Conservation (phyloP, 495 filamentous ascomycete genomes). For the Aspergillus saccharolyticus region DNA sequence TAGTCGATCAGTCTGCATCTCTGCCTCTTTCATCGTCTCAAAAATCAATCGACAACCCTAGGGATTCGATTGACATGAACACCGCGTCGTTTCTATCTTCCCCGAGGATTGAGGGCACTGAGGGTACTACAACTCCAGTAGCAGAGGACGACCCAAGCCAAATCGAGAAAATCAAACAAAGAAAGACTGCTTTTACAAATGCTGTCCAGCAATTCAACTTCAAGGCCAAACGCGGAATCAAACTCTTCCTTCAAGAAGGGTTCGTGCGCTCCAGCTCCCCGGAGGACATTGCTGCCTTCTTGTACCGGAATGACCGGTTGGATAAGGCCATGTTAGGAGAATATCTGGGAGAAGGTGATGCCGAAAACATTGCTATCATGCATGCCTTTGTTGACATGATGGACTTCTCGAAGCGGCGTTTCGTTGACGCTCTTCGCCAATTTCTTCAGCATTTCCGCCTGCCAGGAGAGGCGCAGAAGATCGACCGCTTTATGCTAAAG, state of each 20-base stretch:
- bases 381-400: slow-evolving; percentile 94
- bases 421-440: slow-evolving; percentile 84
- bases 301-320: slow-evolving; percentile 67
- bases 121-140: slow-evolving; percentile 65
- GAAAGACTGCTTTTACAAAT: slow-evolving; percentile 86
- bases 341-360: slow-evolving; percentile 89
- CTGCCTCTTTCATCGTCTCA: slow-evolving; percentile 50
- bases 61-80: slow-evolving; percentile 73
- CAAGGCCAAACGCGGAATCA: slow-evolving; percentile 94
- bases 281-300: slow-evolving; percentile 79
- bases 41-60: slow-evolving; percentile 66
- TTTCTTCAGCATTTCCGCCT: slow-evolving; percentile 95
- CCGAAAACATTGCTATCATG: slow-evolving; percentile 93
- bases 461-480: slow-evolving; percentile 96
- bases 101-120: slow-evolving; percentile 44
- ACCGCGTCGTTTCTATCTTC: slow-evolving; percentile 45
- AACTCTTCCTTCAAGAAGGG: slow-evolving; percentile 70
- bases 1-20: slow-evolving; percentile 53
- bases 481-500: slow-evolving; percentile 99
- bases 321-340: slow-evolving; percentile 93
- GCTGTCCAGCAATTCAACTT: slow-evolving; percentile 93
- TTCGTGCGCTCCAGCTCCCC: slow-evolving; percentile 76
- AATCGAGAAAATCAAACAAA: slow-evolving; percentile 86
- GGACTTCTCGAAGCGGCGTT: slow-evolving; percentile 90
- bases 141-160: slow-evolving; percentile 86